Conservation (phyloP, 1,284 basidiomycete genomes). For the Sphaerobolus stellatus region DNA sequence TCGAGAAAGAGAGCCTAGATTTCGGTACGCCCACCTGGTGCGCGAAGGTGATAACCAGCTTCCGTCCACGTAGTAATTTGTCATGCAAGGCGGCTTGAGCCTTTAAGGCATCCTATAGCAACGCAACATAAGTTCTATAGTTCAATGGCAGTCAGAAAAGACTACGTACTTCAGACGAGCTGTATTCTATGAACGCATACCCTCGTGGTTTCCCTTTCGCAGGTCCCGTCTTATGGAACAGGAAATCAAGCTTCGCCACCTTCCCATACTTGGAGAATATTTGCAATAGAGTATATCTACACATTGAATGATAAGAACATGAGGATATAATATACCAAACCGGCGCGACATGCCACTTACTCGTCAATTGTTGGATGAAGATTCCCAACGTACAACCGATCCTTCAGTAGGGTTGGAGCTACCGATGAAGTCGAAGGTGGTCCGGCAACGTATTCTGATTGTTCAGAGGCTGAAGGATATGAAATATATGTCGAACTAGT, state of each 20-base stretch:
- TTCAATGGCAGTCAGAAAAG: slow-evolving; percentile 13
- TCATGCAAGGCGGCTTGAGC: slow-evolving; percentile 78
- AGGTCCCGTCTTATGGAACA: slow-evolving; percentile 91
- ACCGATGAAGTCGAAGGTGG: slow-evolving; percentile 4
- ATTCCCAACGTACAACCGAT: slow-evolving; percentile 90
- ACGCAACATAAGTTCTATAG: slow-evolving; percentile 23
- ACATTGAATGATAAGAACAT: slow-evolving; percentile 9
- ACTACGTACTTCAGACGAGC: slow-evolving; percentile 71
- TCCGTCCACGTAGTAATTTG: slow-evolving; percentile 81
- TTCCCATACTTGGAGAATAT: slow-evolving; percentile 90
- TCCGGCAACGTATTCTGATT: slow-evolving; percentile 8
- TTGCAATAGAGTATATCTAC: slow-evolving; percentile 86
- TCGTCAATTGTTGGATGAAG: slow-evolving; percentile 87
- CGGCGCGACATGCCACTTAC: slow-evolving; percentile 44
- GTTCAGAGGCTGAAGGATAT: no score
- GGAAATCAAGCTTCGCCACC: slow-evolving; percentile 87
- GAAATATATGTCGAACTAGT: no score
- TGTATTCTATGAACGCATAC: slow-evolving; percentile 92
- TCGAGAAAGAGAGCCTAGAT: slow-evolving; percentile 31
- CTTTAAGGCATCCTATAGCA: slow-evolving; percentile 75
- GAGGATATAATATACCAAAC: slow-evolving; percentile 1
- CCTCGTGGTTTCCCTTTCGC: slow-evolving; percentile 91
- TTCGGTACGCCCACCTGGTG: slow-evolving; percentile 71
- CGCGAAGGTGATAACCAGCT: slow-evolving; percentile 85
- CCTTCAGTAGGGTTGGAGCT: slow-evolving; percentile 36